Base-by-base conservation (phyloP, 2,329 filamentous ascomycete genomes). In the Thermothelomyces thermophilus region DNA sequence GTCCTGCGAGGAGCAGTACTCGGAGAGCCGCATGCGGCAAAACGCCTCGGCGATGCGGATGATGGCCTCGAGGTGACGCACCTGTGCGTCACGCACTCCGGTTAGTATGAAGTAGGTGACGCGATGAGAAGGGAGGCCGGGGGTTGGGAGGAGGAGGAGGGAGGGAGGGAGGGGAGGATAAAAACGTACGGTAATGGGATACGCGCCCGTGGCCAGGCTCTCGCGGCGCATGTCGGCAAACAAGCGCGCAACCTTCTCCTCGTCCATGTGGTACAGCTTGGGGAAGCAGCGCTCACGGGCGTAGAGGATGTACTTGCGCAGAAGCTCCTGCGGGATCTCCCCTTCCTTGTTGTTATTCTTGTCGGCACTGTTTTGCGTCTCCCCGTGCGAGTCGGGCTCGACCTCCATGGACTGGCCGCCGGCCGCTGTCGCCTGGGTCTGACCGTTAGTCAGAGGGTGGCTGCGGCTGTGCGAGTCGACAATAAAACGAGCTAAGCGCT, bases 181-280 rank as follows among this genome's bases (percentile, higher is more conserved):
- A 14, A n/a, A 33, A 76, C 87, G 72, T 77, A 97, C 93, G 22
- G 93, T 98, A 56, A 98, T 98, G 4, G 93, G 93, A 67, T 97
- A 98, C 19, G 91, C 93, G 19, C 93, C 93, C 20, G 93, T 98
- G 1, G 90, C 90, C 54, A 96, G 73, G 20, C 85, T 90, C 69
- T 98, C 93, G 59, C 90, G 78, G 60, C 93, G 78, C 91, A 98
- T 97, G 64, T 98, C 93, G 24, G 90, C 87, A 65, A 97, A 98
- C 8, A 98, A 75, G 44, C 91, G 80, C 2, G 93, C 87, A 28
- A 98, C 82, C 73, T 98, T 98, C 71, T 97, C 93, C 66, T 96
- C 88, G 60, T 98, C 93, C 69, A 98, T 95, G 66, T 97, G 88
- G 66, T 96, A 95, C 8, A 98, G 77, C 71, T 95, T 97, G 8